A percentile compares a stretch with the other conserved stretches of the same genome.
Evolutionary conservation across 139 green algal species (phyloP).

Genomic region (Chloropicon primus): DNA sequence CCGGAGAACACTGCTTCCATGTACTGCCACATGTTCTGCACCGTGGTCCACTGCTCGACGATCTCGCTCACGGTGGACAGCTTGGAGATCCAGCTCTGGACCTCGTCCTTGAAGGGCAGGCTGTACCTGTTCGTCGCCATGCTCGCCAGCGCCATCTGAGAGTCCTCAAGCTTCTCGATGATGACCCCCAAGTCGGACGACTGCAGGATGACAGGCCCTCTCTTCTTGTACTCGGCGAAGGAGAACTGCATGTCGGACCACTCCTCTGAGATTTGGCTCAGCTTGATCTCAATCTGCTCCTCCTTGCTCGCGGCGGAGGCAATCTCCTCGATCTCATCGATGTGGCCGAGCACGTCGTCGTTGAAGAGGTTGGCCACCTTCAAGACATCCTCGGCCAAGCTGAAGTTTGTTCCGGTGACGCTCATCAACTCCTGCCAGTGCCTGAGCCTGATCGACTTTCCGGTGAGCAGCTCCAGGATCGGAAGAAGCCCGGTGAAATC

Average conservation of each 20-base stretch:
- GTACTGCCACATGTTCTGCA: constrained; percentile 92
- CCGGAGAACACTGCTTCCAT: constrained; percentile 91
- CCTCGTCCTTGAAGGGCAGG: constrained; percentile 63
- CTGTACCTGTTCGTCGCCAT: constrained; percentile 87
- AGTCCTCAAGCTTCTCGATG: constrained; percentile 88
- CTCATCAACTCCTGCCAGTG: constrained; percentile 76
- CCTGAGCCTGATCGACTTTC: constrained; percentile 52
- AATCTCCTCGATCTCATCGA: constrained; percentile 81
- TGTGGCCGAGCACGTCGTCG: constrained; percentile 41
- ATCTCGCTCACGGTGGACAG: constrained; percentile 78
- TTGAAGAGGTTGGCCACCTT: constrained; percentile 82
- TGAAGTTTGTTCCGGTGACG: constrained; percentile 55
- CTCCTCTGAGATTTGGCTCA: constrained; percentile 40
- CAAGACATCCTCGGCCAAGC: constrained; percentile 73
- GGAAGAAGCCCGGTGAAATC: constrained; percentile 80
- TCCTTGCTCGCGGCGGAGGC: constrained; percentile 68
- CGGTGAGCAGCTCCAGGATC: constrained; percentile 50
- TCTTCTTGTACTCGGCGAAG: constrained; percentile 83
- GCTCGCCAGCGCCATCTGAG: constrained; percentile 77
- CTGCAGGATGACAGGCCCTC: constrained; percentile 77
- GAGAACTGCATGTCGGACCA: constrained; percentile 41
- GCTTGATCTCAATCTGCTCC: constrained; percentile 78
- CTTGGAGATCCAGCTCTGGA: constrained; percentile 64
- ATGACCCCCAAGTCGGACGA: constrained; percentile 73
- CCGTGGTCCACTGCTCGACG: constrained; percentile 84